Percentiles rank a stretch among this genome's conserved stretches.
Evolutionary conservation across 306 rosid species (phyloP).

Genomic region (Biancaea sappan): DNA sequence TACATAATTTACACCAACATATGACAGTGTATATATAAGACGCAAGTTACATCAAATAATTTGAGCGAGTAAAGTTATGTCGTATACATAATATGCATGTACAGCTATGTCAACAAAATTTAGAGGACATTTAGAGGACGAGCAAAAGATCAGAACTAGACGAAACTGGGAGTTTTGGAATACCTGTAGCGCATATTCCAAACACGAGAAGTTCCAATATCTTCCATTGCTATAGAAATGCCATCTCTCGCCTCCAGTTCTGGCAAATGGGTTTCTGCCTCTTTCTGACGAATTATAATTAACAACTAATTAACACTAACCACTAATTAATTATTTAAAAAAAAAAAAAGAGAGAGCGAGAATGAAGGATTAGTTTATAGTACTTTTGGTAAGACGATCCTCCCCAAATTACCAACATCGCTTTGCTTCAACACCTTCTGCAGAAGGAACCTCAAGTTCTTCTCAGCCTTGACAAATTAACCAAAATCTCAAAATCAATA

Average conservation of each 20-base stretch:
- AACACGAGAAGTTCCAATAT: conserved; percentile 13
- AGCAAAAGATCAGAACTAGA: too few species aligned
- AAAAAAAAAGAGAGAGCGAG: not conserved
- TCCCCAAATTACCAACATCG: conserved; percentile 6
- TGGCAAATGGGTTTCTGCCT: conserved; percentile 14
- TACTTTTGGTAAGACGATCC: conserved; percentile 16
- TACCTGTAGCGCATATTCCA: conserved; percentile 21
- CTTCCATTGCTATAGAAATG: conserved; percentile 17
- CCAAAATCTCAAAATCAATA: not conserved
- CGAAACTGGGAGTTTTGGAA: not conserved
- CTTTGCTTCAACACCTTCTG: conserved; percentile 21
- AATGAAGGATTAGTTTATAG: too few species aligned
- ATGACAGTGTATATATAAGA: too few species aligned
- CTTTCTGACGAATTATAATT: not conserved
- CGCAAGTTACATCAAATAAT: too few species aligned
- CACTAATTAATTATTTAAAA: not conserved
- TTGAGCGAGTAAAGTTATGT: too few species aligned
- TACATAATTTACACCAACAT: too few species aligned
- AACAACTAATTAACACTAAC: not conserved
- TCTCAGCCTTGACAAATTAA: not conserved
- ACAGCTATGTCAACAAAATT: too few species aligned
- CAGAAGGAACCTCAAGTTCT: conserved; percentile 20
- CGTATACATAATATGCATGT: too few species aligned
- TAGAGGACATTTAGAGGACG: too few species aligned
- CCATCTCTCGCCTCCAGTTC: conserved; percentile 19